phyloP scores from a whole-genome alignment of 805 yeast species.

The Lipomyces starkeyi region DNA sequence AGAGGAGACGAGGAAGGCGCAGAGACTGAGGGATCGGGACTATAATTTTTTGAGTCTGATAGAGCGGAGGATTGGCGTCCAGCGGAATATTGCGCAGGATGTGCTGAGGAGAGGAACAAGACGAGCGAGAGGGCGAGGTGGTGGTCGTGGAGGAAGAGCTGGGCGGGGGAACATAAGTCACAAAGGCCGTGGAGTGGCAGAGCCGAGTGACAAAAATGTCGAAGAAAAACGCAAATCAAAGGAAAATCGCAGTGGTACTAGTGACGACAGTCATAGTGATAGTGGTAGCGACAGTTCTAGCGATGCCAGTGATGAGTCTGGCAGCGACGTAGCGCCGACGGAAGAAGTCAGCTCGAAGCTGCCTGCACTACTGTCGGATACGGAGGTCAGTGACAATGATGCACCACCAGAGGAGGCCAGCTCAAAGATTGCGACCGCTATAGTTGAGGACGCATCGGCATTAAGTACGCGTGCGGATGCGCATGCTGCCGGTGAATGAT shows the following conservation, averaged over 20 bases:
- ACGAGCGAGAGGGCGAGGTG: neutral
- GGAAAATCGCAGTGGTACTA: neutral
- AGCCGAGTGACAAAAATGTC: neutral
- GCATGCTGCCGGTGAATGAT: neutral
- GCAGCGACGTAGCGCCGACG: neutral
- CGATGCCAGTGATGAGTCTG: slow-evolving; percentile 1
- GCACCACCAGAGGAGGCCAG: slow-evolving; percentile 20
- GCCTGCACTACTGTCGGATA: no score
- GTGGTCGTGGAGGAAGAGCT: neutral
- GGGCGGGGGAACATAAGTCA: neutral
- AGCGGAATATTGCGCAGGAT: slow-evolving; percentile 27
- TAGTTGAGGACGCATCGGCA: neutral
- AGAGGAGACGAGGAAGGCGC: slow-evolving; percentile 19
- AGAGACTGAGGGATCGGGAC: slow-evolving; percentile 30
- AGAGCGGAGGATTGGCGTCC: slow-evolving; percentile 35
- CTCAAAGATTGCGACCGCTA: slow-evolving; percentile 3
- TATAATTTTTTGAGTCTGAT: slow-evolving; percentile 34
- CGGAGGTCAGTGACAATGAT: slow-evolving; percentile 14
- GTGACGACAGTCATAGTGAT: slow-evolving; percentile 8
- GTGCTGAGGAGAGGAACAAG: slow-evolving; percentile 11
- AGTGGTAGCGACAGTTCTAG: neutral
- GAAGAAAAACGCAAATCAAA: neutral
- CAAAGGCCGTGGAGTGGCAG: slow-evolving; percentile 13
- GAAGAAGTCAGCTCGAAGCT: neutral
- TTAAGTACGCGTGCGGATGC: neutral